Evolutionary conservation across 2,329 filamentous ascomycete species (phyloP).

Genomic region (Pseudogymnoascus sp.): DNA sequence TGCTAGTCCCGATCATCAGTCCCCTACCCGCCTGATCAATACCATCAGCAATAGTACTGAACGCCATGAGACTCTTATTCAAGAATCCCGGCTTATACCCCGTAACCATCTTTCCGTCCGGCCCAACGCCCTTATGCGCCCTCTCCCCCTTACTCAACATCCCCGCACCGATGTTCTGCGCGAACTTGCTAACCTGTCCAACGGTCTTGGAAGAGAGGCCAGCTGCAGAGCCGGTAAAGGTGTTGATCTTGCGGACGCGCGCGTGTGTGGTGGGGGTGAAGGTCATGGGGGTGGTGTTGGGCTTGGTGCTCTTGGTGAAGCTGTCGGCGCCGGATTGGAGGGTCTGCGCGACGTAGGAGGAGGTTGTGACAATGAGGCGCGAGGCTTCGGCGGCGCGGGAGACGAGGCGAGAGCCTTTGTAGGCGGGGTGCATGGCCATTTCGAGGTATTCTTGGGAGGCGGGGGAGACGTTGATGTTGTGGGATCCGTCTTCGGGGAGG

Average conservation of each 20-base stretch:
- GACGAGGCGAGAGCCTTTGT: constrained; percentile 78
- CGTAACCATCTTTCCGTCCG: constrained; percentile 54
- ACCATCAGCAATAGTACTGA: constrained; percentile 88
- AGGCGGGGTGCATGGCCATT: constrained; percentile 80
- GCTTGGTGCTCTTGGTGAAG: constrained; percentile 75
- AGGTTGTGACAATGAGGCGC: constrained; percentile 83
- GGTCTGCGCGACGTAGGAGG: constrained; percentile 68
- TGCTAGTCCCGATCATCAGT: constrained; percentile 65
- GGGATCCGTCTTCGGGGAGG: constrained; percentile 59
- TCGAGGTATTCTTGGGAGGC: constrained; percentile 65
- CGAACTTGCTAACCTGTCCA: constrained; percentile 71
- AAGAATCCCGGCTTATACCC: constrained; percentile 83
- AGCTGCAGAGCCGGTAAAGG: constrained; percentile 72
- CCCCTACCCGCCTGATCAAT: constrained; percentile 80
- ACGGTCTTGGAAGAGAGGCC: constrained; percentile 79
- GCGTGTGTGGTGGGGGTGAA: constrained; percentile 81
- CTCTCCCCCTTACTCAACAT: constrained; percentile 56
- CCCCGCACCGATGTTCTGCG: constrained; percentile 81
- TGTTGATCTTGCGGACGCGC: constrained; percentile 81
- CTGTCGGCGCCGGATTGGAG: constrained; percentile 70
- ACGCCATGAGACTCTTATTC: constrained; percentile 95
- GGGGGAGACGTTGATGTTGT: constrained; percentile 61
- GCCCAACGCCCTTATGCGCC: constrained; percentile 55
- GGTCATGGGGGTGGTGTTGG: constrained; percentile 71
- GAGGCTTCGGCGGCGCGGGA: constrained; percentile 83